These are phyloP conservation scores for Cordyceps javanica DNA, from an alignment of 2,329 filamentous ascomycete species.

Conservation along the genomic window DNA sequence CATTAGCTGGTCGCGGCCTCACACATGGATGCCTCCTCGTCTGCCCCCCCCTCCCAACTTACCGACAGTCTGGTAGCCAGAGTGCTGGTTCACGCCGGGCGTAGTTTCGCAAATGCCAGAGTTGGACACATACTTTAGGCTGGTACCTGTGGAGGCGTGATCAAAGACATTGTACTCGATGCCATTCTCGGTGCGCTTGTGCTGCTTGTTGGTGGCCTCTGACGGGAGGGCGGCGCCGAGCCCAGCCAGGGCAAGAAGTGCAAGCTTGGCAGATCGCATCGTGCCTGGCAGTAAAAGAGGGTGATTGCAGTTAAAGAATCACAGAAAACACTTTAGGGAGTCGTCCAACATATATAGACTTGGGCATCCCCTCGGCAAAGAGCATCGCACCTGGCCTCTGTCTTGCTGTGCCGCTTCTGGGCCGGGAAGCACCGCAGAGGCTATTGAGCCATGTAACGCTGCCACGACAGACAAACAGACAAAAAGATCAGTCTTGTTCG, in stretches of 20 bases:
- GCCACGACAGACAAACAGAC: not conserved
- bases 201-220: slow-evolving; percentile 13
- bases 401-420: not conserved
- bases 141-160: slow-evolving; percentile 38
- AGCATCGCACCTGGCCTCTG: no score
- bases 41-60: no score
- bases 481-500: not conserved
- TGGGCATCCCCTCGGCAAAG: not conserved
- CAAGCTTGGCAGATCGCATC: slow-evolving; percentile 1
- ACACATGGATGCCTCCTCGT: no score
- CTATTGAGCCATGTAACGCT: not conserved
- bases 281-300: not conserved
- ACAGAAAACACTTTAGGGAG: not conserved
- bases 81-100: slow-evolving; percentile 11
- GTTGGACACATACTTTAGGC: slow-evolving; percentile 42
- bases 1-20: no score
- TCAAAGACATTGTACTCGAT: slow-evolving; percentile 39
- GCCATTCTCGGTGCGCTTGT: slow-evolving; percentile 15
- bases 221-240: not conserved
- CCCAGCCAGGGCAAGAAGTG: slow-evolving; percentile 9
- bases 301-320: not conserved
- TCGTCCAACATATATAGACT: not conserved
- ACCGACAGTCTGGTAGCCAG: slow-evolving; percentile 12
- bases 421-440: not conserved
- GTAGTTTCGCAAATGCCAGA: slow-evolving; percentile 25